These are phyloP conservation scores for Platismatia glauca DNA, from an alignment of 495 filamentous ascomycete species.

Conservation along the genomic window DNA sequence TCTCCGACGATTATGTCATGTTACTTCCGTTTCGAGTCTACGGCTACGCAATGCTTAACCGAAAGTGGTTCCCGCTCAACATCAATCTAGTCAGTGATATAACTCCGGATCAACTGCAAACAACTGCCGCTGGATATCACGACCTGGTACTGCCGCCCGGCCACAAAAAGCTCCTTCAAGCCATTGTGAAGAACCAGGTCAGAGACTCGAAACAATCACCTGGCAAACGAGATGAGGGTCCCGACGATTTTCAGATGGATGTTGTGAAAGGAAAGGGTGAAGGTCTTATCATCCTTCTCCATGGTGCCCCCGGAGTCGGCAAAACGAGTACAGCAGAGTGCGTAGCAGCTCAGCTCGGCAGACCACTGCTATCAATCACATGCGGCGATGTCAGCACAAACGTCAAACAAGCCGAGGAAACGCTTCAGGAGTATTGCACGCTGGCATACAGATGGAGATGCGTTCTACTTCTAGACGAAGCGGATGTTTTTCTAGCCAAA, in stretches of 20 bases:
- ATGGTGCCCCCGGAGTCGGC: slow-evolving; percentile 41
- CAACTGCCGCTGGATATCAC: neutral
- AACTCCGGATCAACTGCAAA: neutral
- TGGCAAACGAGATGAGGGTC: neutral
- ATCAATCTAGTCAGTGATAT: neutral
- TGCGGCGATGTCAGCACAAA: slow-evolving; percentile 20
- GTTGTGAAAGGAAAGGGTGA: slow-evolving; percentile 32
- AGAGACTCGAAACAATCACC: neutral
- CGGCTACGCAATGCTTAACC: slow-evolving; percentile 2
- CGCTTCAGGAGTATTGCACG: slow-evolving; percentile 37
- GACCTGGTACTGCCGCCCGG: neutral
- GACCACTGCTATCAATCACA: slow-evolving; percentile 29
- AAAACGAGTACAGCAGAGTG: slow-evolving; percentile 34
- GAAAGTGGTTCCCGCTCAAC: slow-evolving; percentile 1
- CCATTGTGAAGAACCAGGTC: slow-evolving; percentile 7
- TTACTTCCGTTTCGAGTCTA: slow-evolving; percentile 2
- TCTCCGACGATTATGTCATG: neutral
- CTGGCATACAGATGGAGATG: slow-evolving; percentile 24
- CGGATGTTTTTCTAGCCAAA: slow-evolving; percentile 57
- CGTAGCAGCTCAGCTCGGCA: slow-evolving; percentile 27
- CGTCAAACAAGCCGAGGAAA: slow-evolving; percentile 8
- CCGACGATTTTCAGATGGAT: slow-evolving; percentile 16
- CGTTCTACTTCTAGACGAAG: slow-evolving; percentile 54
- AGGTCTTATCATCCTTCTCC: slow-evolving; percentile 44
- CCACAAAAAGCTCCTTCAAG: slow-evolving; percentile 8